Conservation (phyloP, 1,284 basidiomycete species). For the Ganoderma multipileum region DNA sequence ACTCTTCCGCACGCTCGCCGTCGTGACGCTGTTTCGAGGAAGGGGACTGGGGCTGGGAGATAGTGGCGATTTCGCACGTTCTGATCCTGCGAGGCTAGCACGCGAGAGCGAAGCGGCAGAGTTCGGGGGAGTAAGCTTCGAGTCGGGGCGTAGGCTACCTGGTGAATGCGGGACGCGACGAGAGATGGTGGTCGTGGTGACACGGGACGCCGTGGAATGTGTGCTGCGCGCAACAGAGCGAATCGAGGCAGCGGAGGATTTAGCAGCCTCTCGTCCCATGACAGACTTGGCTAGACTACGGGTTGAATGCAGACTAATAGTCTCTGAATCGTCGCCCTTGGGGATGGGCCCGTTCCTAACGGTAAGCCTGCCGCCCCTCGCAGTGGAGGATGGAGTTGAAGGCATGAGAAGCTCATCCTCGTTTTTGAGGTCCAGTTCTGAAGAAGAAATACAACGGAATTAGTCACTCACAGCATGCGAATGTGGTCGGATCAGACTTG, state of each 20-base stretch:
- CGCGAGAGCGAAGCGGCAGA: constrained; percentile 33
- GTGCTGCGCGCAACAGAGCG: constrained; percentile 55
- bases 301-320: constrained; percentile 57
- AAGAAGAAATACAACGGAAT: not conserved
- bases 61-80: constrained; percentile 24
- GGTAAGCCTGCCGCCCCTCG: constrained; percentile 28
- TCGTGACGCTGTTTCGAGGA: constrained; percentile 26
- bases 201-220: constrained; percentile 41
- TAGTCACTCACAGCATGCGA: constrained; percentile 3
- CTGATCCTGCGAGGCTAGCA: constrained; percentile 27
- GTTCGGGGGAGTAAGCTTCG: constrained; percentile 63
- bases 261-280: constrained; percentile 37
- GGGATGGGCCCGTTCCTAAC: constrained; percentile 29
- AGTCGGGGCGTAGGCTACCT: constrained; percentile 59
- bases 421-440: constrained; percentile 79
- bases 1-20: constrained; percentile 29
- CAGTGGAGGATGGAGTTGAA: constrained; percentile 29
- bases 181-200: constrained; percentile 35
- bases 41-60: constrained; percentile 25
- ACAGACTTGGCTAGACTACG: constrained; percentile 54
- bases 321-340: constrained; percentile 47
- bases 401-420: constrained; percentile 71
- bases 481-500: constrained; percentile 46
- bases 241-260: constrained; percentile 48
- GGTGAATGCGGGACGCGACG: constrained; percentile 37